Evolutionary conservation across 352 stramenopile genomes (phyloP).

Genomic region (Phytophthora nicotianae): DNA sequence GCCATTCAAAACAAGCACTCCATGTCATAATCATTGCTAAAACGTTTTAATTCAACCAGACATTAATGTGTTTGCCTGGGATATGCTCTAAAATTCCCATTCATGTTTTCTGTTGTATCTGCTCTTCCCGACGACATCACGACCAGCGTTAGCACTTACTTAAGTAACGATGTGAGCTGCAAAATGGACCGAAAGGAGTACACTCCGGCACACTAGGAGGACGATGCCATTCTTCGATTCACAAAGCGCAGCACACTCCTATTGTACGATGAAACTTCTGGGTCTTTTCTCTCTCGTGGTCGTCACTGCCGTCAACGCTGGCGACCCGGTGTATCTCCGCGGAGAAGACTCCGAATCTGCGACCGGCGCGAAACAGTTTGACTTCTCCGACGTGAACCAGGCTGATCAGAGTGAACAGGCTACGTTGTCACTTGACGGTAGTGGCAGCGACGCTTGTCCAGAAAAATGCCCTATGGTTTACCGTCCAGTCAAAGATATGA

Average conservation of each 20-base stretch:
- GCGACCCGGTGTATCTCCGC: background rate
- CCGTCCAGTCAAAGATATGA: background rate
- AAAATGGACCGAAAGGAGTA: no score
- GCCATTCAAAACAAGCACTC: no score
- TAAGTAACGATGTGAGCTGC: no score
- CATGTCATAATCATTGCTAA: no score
- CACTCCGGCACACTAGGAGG: no score
- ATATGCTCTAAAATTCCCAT: no score
- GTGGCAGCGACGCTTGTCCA: background rate
- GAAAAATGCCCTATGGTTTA: background rate
- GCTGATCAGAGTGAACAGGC: background rate
- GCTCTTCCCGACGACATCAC: no score
- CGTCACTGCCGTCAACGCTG: background rate
- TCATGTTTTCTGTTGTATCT: no score
- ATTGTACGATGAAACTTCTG: background rate
- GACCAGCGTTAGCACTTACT: no score
- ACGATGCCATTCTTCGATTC: background rate
- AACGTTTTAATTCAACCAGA: no score
- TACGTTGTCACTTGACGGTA: background rate
- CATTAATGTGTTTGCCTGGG: no score
- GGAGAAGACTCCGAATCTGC: background rate
- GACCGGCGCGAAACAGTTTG: background rate
- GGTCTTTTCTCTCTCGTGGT: background rate
- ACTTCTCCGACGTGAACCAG: constrained; percentile 1
- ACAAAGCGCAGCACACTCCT: background rate